These are phyloP conservation scores for Phialophora tarda DNA, from an alignment of 2,329 filamentous ascomycete genomes.

Conservation along the genomic window DNA sequence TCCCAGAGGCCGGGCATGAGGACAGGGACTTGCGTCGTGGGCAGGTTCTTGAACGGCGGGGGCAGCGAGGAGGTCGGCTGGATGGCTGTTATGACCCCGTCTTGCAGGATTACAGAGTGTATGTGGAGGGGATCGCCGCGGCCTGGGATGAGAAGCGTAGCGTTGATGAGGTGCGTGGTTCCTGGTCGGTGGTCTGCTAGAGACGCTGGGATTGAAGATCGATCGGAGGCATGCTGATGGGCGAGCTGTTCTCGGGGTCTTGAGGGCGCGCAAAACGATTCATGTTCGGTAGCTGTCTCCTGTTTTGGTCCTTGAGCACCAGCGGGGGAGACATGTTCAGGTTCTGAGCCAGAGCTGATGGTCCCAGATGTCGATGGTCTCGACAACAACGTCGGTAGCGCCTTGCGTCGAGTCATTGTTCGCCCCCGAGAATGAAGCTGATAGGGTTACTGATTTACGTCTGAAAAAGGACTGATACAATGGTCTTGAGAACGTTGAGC, in stretches of 20 bases:
- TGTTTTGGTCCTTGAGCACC: neutral
- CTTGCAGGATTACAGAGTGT: constrained; percentile 49
- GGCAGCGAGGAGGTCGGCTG: constrained; percentile 26
- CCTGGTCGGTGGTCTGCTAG: constrained; percentile 1
- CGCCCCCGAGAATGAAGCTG: neutral
- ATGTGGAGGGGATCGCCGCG: constrained; percentile 51
- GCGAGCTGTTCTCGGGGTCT: neutral
- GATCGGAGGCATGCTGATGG: neutral
- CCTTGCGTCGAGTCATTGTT: constrained; percentile 30
- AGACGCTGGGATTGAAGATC: constrained; percentile 4
- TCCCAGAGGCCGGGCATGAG: constrained; percentile 62
- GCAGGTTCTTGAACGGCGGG: constrained; percentile 18
- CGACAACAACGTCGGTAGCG: neutral
- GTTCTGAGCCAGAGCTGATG: neutral
- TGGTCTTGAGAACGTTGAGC: neutral
- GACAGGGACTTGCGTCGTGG: constrained; percentile 47
- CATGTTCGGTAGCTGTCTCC: neutral
- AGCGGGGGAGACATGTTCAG: neutral
- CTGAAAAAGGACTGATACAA: neutral
- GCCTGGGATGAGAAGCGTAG: constrained; percentile 56
- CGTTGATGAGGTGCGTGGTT: constrained; percentile 32
- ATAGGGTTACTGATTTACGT: neutral
- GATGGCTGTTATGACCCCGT: constrained; percentile 47
- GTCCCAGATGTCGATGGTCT: neutral
- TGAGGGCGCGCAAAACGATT: neutral